Conservation (phyloP, 2,329 filamentous ascomycete species). For the Zelopaecilomyces penicillatus region DNA sequence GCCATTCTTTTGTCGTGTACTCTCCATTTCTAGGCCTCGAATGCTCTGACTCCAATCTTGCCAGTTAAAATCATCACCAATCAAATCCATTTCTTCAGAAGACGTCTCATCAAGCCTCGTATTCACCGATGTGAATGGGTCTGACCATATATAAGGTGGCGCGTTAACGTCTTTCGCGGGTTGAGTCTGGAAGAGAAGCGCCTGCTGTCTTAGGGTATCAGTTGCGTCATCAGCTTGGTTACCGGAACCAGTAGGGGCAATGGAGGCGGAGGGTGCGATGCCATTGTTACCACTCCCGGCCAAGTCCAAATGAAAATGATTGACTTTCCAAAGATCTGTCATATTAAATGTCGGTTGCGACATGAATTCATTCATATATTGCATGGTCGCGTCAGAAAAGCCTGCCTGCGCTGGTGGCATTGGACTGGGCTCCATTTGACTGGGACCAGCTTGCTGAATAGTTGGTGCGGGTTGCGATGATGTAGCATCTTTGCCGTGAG, state of each 20-base stretch:
- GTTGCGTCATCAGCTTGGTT: background rate
- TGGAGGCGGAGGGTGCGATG: constrained; percentile 3
- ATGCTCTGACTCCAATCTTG: constrained; percentile 39
- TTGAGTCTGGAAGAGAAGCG: constrained; percentile 15
- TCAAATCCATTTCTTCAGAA: constrained; percentile 29
- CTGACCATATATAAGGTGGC: constrained; percentile 35
- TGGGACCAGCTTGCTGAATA: background rate
- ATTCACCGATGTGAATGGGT: constrained; percentile 22
- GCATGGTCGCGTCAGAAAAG: constrained; percentile 22
- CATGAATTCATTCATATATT: constrained; percentile 30
- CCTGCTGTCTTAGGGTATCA: constrained; percentile 11
- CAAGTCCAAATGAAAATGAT: constrained; percentile 3
- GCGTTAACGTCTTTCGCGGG: constrained; percentile 24
- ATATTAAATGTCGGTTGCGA: constrained; percentile 27
- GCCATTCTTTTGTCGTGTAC: constrained; percentile 13
- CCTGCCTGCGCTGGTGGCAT: constrained; percentile 14
- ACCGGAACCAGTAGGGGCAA: background rate
- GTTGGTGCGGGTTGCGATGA: background rate
- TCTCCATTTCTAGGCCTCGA: constrained; percentile 29
- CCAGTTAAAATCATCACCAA: constrained; percentile 40
- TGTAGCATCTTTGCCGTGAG: background rate
- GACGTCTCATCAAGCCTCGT: constrained; percentile 19
- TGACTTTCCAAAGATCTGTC: constrained; percentile 25
- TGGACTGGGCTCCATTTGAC: constrained; percentile 3
- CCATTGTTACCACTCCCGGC: background rate